A percentile compares a stretch with the other conserved stretches of the same genome.
These are phyloP conservation scores for Rehmannia glutinosa DNA, from an alignment of 257 asterid species.

Conservation along the genomic window DNA sequence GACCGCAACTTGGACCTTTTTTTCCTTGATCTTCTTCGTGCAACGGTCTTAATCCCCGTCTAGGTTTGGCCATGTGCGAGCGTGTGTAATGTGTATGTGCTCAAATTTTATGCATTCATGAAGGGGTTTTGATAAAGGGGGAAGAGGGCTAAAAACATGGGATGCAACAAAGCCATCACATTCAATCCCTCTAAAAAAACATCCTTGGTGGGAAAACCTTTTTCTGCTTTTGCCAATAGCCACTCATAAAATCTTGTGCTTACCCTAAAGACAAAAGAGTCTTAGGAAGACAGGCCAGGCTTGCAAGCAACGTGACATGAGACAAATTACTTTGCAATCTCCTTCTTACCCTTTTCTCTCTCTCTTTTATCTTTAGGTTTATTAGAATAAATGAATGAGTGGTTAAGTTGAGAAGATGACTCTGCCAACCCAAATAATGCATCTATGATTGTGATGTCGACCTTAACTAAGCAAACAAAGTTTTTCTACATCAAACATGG, in stretches of 20 bases:
- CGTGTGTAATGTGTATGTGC: no score
- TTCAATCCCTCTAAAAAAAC: constrained; percentile 22
- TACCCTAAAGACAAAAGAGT: constrained; percentile 31
- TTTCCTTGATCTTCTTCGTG: no score
- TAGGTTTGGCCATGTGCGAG: no score
- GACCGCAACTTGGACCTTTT: no score
- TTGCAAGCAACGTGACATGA: constrained; percentile 34
- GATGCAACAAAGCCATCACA: constrained; percentile 32
- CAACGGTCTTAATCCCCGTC: no score
- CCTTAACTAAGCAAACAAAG: constrained; percentile 25
- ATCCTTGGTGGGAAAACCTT: constrained; percentile 25
- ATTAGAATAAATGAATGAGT: constrained; percentile 12
- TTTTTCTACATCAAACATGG: not conserved
- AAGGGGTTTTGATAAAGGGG: no score
- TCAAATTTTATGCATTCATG: no score
- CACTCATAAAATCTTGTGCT: constrained; percentile 22
- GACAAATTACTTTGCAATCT: constrained; percentile 43
- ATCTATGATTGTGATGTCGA: constrained; percentile 55
- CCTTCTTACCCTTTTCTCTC: not conserved
- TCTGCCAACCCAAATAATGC: constrained; percentile 45
- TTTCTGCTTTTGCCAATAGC: constrained; percentile 26
- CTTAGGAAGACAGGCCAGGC: constrained; percentile 33
- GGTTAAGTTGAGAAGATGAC: constrained; percentile 30
- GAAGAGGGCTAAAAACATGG: no score
- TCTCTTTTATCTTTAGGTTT: constrained; percentile 18